phyloP scores from a whole-genome alignment of 2,329 filamentous ascomycete genomes.

The Fulvia fulva region DNA sequence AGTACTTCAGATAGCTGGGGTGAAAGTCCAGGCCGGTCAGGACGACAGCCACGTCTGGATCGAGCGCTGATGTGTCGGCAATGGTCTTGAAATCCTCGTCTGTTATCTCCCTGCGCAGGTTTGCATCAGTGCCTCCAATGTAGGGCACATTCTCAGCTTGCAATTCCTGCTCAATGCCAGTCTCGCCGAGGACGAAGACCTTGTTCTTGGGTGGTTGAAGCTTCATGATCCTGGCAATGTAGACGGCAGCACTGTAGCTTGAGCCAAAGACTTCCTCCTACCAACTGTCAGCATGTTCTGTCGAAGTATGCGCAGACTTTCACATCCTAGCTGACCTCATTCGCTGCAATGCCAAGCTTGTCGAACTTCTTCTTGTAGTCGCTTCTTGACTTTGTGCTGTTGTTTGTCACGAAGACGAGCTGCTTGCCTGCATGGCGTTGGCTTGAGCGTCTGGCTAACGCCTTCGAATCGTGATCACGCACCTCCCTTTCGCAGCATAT shows the following conservation, averaged over 20 bases:
- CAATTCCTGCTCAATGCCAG: slow-evolving; percentile 86
- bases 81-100: slow-evolving; percentile 76
- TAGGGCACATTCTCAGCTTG: slow-evolving; percentile 71
- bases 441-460: not conserved
- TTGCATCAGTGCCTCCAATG: slow-evolving; percentile 81
- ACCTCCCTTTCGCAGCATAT: slow-evolving; percentile 79
- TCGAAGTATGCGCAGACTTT: not conserved
- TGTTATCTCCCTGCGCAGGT: slow-evolving; percentile 70
- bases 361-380: slow-evolving; percentile 93
- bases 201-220: slow-evolving; percentile 78
- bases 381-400: slow-evolving; percentile 90
- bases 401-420: slow-evolving; percentile 96
- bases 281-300: not conserved
- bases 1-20: slow-evolving; percentile 89
- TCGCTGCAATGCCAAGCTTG: slow-evolving; percentile 71
- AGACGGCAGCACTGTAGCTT: slow-evolving; percentile 90
- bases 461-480: too few species aligned
- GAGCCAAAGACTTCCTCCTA: slow-evolving; percentile 93
- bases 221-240: slow-evolving; percentile 88
- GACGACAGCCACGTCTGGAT: slow-evolving; percentile 85
- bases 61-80: slow-evolving; percentile 68
- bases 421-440: slow-evolving; percentile 67
- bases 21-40: slow-evolving; percentile 90
- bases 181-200: slow-evolving; percentile 89
- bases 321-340: slow-evolving; percentile 47